Conservation (phyloP, 768 basidiomycete genomes). For the Lepiota subincarnata region DNA sequence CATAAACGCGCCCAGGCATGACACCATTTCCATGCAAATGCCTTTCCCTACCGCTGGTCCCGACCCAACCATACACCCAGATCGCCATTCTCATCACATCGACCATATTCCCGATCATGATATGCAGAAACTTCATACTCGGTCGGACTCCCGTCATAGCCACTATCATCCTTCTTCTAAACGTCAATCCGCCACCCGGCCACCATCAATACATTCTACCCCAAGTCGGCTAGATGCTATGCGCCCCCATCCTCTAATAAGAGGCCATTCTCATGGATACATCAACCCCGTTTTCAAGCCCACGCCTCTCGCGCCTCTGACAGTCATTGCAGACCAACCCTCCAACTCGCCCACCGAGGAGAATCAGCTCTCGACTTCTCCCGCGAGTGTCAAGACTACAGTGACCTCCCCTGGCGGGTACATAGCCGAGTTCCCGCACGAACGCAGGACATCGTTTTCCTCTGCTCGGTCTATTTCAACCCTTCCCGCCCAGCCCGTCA, state of each 20-base stretch:
- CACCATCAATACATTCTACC: slow-evolving; percentile 62
- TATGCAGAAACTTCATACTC: slow-evolving; percentile 12
- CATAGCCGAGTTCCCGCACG: neutral
- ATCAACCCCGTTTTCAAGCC: slow-evolving; percentile 43
- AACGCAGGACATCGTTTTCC: slow-evolving; percentile 45
- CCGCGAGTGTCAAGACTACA: slow-evolving; percentile 25
- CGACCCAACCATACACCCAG: neutral
- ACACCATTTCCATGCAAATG: slow-evolving; percentile 11
- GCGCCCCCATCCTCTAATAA: slow-evolving; percentile 75
- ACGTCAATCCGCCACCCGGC: slow-evolving; percentile 45
- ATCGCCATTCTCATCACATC: neutral
- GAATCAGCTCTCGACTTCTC: slow-evolving; percentile 38
- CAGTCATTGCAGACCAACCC: slow-evolving; percentile 38
- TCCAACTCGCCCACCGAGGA: slow-evolving; percentile 32
- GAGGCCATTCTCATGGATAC: slow-evolving; percentile 64
- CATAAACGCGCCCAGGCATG: slow-evolving; percentile 7
- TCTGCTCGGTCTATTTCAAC: slow-evolving; percentile 59
- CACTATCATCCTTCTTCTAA: slow-evolving; percentile 31
- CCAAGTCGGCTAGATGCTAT: slow-evolving; percentile 33
- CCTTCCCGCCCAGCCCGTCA: slow-evolving; percentile 39
- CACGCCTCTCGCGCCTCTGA: slow-evolving; percentile 62
- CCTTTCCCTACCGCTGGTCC: slow-evolving; percentile 8
- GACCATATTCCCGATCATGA: slow-evolving; percentile 3
- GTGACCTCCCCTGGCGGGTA: slow-evolving; percentile 17
- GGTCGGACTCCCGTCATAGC: slow-evolving; percentile 23